Evolutionary conservation across 2,329 filamentous ascomycete species (phyloP), one percentile per base, ranked within the genome.

Genomic region (Penicillium griseofulvum): DNA sequence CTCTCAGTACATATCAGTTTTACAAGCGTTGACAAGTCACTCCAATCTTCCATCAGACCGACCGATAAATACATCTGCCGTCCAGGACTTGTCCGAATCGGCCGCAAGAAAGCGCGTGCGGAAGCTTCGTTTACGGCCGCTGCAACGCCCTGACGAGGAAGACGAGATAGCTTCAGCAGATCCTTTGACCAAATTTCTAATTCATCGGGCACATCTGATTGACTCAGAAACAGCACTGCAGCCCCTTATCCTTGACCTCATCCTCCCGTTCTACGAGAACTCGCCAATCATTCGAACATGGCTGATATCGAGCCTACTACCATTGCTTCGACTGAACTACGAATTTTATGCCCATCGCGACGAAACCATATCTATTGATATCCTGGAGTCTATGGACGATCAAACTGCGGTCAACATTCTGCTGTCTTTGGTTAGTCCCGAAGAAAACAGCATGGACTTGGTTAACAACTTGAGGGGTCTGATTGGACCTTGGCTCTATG

Each of bases 401-500:
- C 69, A 71, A 52, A 75, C 76, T 9, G 84, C 80, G 0, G 74
- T 86, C 33, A 80, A 83, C 41, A 66, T 80, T 48, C 72, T 87
- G 45, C 71, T 87, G 53, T 76, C 75, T 33, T 77, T 76, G 58
- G 68, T 71, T 11, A 65, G 68, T 45, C 49, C 70, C 24, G 62
- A 68, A 14, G 67, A 71, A 46, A 68, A 70, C 51, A 65, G 66
- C 19, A 72, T 69, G 55, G 72, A 77, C 52, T 57, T 81, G 44
- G 78, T 76, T 22, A 75, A 81, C 52, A 85, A 87, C 61, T 61
- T 87, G 37, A 80, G 80, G 59, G 78, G 81, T 5, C 70, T 87
- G 22, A 78, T 87, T 36, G 82, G 83, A 4, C 83, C 85, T 11
- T 87, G 85, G 85, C 81, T 87, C 61, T 83, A 82, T 65, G 85